A percentile compares a stretch with the other conserved stretches of the same genome.
Evolutionary conservation across 768 basidiomycete species (phyloP).

Genomic region (Suillus alpinus): DNA sequence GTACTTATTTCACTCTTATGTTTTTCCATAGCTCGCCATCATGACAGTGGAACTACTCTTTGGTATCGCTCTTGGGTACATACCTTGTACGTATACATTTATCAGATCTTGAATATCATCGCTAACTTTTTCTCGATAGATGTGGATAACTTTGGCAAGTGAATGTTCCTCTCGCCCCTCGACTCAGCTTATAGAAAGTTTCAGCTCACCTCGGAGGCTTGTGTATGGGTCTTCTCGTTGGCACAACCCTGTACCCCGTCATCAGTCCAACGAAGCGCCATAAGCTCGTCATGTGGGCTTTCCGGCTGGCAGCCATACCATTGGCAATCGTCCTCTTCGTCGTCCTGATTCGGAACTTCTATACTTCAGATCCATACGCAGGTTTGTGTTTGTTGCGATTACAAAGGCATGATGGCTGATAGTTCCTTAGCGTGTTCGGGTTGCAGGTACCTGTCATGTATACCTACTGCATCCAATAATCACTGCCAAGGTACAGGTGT

Average conservation of each 20-base stretch:
- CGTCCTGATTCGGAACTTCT: conserved; percentile 84
- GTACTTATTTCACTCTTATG: not conserved
- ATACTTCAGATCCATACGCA: conserved; percentile 80
- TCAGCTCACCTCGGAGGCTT: conserved; percentile 86
- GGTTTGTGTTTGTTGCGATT: conserved; percentile 42
- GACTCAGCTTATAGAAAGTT: not conserved
- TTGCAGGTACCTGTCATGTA: conserved; percentile 88
- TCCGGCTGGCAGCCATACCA: conserved; percentile 72
- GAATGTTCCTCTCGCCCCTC: not conserved
- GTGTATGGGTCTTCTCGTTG: conserved; percentile 78
- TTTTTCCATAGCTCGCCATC: conserved; percentile 59
- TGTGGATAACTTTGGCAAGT: conserved; percentile 86
- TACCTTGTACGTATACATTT: conserved; percentile 59
- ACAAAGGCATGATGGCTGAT: not conserved
- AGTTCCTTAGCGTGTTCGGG: conserved; percentile 66
- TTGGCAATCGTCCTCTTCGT: conserved; percentile 79
- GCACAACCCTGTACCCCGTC: conserved; percentile 84
- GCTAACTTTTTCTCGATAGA: conserved; percentile 39
- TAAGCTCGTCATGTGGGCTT: conserved; percentile 64
- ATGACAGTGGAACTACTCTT: conserved; percentile 86
- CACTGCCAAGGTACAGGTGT: conserved; percentile 54
- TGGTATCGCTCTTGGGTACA: conserved; percentile 81
- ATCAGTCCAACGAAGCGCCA: conserved; percentile 80
- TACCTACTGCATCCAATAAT: conserved; percentile 73
- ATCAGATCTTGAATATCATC: not conserved